phyloP scores from a whole-genome alignment of 1,284 basidiomycete genomes.

The Wolfiporia cocos region DNA sequence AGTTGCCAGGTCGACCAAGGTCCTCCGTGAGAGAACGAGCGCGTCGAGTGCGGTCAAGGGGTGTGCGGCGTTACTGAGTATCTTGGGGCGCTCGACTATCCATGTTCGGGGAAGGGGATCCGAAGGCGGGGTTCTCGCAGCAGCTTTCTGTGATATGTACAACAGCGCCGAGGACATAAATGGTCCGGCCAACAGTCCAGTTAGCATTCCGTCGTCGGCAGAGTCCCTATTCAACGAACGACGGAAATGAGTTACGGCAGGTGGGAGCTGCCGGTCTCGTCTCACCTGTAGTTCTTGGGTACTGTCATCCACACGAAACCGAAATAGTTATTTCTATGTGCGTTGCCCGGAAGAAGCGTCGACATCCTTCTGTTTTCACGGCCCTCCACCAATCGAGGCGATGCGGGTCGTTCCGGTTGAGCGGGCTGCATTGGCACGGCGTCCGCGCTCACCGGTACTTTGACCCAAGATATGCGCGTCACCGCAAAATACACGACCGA shows the following conservation, averaged over 20 bases:
- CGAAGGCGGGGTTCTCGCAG: constrained; percentile 12
- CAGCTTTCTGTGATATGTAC: constrained; percentile 38
- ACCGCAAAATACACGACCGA: constrained; percentile 61
- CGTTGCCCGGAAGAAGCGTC: constrained; percentile 17
- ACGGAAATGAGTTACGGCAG: not conserved
- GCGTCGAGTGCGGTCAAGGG: constrained; percentile 49
- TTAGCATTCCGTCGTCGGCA: constrained; percentile 78
- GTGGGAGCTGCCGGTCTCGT: constrained; percentile 3
- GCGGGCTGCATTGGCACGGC: constrained; percentile 20
- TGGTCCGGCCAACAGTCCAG: constrained; percentile 74
- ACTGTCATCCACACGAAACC: constrained; percentile 87
- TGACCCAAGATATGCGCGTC: constrained; percentile 45
- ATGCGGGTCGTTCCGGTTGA: constrained; percentile 27
- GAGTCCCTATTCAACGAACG: constrained; percentile 48
- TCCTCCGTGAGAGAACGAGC: constrained; percentile 65
- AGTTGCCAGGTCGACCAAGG: constrained; percentile 72
- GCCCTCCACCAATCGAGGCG: constrained; percentile 38
- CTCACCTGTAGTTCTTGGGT: constrained; percentile 76
- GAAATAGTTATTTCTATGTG: constrained; percentile 41
- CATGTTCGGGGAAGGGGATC: constrained; percentile 51
- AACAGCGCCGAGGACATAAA: constrained; percentile 68
- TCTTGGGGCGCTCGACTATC: constrained; percentile 69
- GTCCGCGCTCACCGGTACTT: constrained; percentile 17
- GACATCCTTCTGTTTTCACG: constrained; percentile 38
- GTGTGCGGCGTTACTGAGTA: constrained; percentile 33